Percentiles rank a stretch among this genome's conserved stretches.
These are phyloP conservation scores for Chenopodium quinoa DNA, from an alignment of 148 eudicot genomes.

Conservation along the genomic window DNA sequence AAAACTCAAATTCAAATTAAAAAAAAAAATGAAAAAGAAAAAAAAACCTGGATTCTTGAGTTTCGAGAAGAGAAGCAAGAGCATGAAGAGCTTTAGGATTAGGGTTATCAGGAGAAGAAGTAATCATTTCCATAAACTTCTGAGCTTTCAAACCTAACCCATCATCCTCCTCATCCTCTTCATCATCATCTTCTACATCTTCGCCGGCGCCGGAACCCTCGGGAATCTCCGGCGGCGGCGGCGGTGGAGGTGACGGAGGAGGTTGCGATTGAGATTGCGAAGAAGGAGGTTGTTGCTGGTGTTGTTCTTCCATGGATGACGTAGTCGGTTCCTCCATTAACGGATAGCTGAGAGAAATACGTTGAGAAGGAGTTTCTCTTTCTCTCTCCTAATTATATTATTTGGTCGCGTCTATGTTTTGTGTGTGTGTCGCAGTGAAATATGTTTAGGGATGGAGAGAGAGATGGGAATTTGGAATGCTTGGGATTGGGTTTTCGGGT, in stretches of 20 bases:
- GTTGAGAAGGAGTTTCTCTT: neutral
- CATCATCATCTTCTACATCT: constrained; percentile 39
- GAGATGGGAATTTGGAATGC: constrained; percentile 2
- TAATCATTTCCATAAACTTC: constrained; percentile 70
- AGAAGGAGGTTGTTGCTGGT: neutral
- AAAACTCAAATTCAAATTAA: constrained; percentile 1
- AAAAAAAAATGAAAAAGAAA: neutral
- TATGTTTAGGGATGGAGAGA: constrained; percentile 24
- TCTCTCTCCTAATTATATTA: neutral
- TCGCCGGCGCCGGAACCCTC: constrained; percentile 19
- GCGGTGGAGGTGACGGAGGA: neutral
- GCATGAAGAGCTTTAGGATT: constrained; percentile 71
- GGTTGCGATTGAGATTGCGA: constrained; percentile 1
- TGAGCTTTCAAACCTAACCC: constrained; percentile 56
- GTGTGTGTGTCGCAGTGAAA: constrained; percentile 3
- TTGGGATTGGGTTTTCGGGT: constrained; percentile 2
- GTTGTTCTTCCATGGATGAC: neutral
- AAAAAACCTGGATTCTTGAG: constrained; percentile 71
- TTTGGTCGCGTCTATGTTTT: too few relatives aligned
- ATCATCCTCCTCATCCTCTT: constrained; percentile 49
- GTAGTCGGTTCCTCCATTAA: constrained; percentile 6
- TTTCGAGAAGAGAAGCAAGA: constrained; percentile 75
- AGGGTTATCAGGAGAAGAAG: constrained; percentile 70
- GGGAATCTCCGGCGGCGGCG: constrained; percentile 1
- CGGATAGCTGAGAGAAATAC: neutral